A percentile compares a stretch with the other conserved stretches of the same genome.
phyloP scores from a whole-genome alignment of 2,329 filamentous ascomycete genomes.

The Paraphaeosphaeria sporulosa region DNA sequence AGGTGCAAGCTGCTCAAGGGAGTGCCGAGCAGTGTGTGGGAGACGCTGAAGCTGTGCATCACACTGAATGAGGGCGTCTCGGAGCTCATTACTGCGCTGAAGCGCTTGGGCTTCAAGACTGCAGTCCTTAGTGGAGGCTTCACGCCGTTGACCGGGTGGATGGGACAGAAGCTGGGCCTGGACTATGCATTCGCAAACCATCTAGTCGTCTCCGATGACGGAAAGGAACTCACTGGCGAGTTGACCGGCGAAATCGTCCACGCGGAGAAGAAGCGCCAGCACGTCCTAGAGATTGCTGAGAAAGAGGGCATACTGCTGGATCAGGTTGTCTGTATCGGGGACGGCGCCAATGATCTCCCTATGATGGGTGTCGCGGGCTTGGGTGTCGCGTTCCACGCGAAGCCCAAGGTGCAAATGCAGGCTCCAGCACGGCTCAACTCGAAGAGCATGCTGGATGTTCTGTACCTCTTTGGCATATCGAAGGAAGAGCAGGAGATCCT shows the following conservation, averaged over 20 bases:
- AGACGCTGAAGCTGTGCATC: constrained; percentile 76
- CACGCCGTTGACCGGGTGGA: constrained; percentile 85
- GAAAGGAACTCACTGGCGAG: constrained; percentile 71
- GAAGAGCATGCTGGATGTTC: constrained; percentile 72
- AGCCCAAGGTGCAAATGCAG: constrained; percentile 80
- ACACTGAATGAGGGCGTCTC: constrained; percentile 83
- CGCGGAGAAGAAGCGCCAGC: constrained; percentile 74
- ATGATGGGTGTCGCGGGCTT: constrained; percentile 81
- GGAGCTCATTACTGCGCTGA: constrained; percentile 76
- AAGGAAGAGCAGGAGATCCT: constrained; percentile 60
- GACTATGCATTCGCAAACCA: constrained; percentile 92
- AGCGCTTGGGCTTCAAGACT: constrained; percentile 81
- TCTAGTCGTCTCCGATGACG: constrained; percentile 67
- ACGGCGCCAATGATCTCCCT: constrained; percentile 82
- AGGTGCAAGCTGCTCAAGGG: constrained; percentile 83
- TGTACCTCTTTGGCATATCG: constrained; percentile 77
- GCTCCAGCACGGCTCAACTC: constrained; percentile 77
- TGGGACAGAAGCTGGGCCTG: constrained; percentile 80
- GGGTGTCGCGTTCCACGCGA: constrained; percentile 85
- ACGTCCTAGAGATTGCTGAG: constrained; percentile 73
- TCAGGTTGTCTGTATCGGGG: constrained; percentile 77
- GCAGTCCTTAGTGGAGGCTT: constrained; percentile 95
- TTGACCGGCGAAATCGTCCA: constrained; percentile 77
- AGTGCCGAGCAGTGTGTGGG: constrained; percentile 79
- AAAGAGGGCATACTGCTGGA: constrained; percentile 71